Base-by-base conservation (phyloP, 139 green algal genomes). In the Edaphochlamys debaryana region DNA sequence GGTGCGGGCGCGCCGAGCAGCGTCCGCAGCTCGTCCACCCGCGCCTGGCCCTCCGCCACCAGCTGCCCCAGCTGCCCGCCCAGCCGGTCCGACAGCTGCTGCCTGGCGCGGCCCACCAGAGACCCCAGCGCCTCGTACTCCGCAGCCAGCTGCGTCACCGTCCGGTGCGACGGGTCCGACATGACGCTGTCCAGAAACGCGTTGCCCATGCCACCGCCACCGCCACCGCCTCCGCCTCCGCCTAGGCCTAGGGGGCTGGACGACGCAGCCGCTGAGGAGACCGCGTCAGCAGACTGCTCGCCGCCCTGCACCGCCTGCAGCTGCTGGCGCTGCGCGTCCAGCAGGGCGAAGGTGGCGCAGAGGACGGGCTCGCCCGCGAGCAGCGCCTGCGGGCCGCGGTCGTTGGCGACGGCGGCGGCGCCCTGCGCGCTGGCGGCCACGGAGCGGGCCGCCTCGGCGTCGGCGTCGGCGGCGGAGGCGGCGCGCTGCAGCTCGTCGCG, bases 131-230 rank as follows among this genome's bases (percentile, higher is more conserved):
- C 63, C 5, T 66, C 76, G 38, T 66, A 41, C 3, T 27, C 62
- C 0, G 62, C 62, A 4, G 63, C 62, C 32, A 82, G 76, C 27
- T 82, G 76, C 19, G 42, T 52, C 41, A 82, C 42, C 32, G n/a
- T 74, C 8, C 76, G 62, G n/a, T 82, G 42, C 1, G 76, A n/a
- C 27, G 76, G 76, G 76, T 82, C 76, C 4, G 62, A 37, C 40
- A 82, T 42, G 27, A 82, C 32, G 13, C 76, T 73, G 63, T 82
- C 76, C n/a, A 82, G 32, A 22, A 82, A 82, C 8, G 63, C 76
- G 45, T 82, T 73, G 60, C 40, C 62, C 8, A 32, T 42, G 1
- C 60, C 30, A 27, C 67, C 27, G n/a, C n/a, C n/a, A n/a, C n/a
- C n/a, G n/a, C n/a, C n/a, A n/a, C n/a, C n/a, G n/a, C n/a, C n/a